Conservation (phyloP, 495 filamentous ascomycete species). For the Penicillium longicatenatum region DNA sequence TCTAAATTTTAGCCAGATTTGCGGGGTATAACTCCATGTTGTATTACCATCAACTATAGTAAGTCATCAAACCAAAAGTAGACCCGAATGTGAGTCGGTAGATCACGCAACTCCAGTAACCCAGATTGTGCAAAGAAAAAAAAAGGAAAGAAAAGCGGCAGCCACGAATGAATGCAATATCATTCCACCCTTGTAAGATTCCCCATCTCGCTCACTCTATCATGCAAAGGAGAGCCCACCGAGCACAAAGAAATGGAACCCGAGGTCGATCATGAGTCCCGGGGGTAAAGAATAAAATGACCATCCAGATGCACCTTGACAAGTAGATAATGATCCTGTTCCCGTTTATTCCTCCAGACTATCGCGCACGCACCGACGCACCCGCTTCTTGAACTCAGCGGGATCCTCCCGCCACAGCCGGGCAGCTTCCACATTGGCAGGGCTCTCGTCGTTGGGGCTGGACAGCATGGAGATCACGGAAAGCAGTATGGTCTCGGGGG, state of each 20-base stretch:
- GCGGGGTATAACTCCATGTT: not conserved
- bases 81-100: not conserved
- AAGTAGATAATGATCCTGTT: not conserved
- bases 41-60: not conserved
- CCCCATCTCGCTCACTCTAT: constrained; percentile 25
- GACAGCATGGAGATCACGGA: constrained; percentile 93
- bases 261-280: constrained; percentile 1
- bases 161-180: constrained; percentile 13
- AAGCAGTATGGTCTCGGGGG: constrained; percentile 90
- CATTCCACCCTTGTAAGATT: constrained; percentile 9
- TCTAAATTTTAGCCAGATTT: not conserved
- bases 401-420: constrained; percentile 82
- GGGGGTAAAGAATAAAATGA: constrained; percentile 9
- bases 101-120: not conserved
- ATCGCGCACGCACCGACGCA: constrained; percentile 76
- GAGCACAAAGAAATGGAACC: constrained; percentile 3
- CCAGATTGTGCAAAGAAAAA: not conserved
- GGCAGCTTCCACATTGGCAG: constrained; percentile 93
- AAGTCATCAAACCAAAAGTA: not conserved
- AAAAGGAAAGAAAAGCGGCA: too few species aligned
- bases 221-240: constrained; percentile 25
- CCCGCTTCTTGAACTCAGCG: constrained; percentile 76
- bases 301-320: constrained; percentile 25
- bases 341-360: constrained; percentile 69
- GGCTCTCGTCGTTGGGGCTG: constrained; percentile 92